phyloP scores from a whole-genome alignment of 78 protist genomes.

The Emiliania huxleyi region DNA sequence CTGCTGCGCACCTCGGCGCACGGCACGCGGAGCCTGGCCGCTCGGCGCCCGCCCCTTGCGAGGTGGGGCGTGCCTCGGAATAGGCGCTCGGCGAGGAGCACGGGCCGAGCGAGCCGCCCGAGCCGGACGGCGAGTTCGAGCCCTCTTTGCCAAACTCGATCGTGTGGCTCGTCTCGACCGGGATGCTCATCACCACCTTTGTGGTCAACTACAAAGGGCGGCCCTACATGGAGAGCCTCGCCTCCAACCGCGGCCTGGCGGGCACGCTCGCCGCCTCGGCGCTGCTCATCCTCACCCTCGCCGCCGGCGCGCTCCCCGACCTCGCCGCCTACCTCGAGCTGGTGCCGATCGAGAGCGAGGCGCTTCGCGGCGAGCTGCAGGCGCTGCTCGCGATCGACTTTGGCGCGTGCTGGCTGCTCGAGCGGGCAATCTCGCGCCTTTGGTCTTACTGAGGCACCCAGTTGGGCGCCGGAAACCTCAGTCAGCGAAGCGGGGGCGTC shows the following conservation, averaged over 20 bases:
- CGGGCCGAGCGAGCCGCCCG: not conserved
- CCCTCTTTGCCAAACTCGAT: slow-evolving; percentile 80
- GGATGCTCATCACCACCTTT: slow-evolving; percentile 80
- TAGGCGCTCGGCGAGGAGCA: not conserved
- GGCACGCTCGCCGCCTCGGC: not conserved
- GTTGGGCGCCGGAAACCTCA: too few relatives aligned
- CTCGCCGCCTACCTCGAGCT: not conserved
- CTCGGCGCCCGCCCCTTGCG: too few relatives aligned
- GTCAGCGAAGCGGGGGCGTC: too few relatives aligned
- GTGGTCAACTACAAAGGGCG: slow-evolving; percentile 84
- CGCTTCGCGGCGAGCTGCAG: not conserved
- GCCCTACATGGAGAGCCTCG: not conserved
- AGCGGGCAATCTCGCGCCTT: not conserved
- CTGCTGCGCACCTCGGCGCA: not conserved
- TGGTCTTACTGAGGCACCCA: not conserved
- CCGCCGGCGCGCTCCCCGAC: not conserved
- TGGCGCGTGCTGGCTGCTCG: not conserved
- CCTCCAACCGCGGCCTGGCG: not conserved
- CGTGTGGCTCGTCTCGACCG: slow-evolving; percentile 70
- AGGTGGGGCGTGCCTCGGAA: too few relatives aligned
- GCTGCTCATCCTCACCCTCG: not conserved
- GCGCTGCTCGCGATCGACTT: not conserved
- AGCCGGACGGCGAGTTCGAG: slow-evolving; percentile 72
- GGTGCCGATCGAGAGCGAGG: not conserved
- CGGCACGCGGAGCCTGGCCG: too few relatives aligned